Evolutionary conservation across 2,329 filamentous ascomycete genomes (phyloP), one percentile per base, ranked within the genome.

Genomic region (Ambrosiella beaveri): DNA sequence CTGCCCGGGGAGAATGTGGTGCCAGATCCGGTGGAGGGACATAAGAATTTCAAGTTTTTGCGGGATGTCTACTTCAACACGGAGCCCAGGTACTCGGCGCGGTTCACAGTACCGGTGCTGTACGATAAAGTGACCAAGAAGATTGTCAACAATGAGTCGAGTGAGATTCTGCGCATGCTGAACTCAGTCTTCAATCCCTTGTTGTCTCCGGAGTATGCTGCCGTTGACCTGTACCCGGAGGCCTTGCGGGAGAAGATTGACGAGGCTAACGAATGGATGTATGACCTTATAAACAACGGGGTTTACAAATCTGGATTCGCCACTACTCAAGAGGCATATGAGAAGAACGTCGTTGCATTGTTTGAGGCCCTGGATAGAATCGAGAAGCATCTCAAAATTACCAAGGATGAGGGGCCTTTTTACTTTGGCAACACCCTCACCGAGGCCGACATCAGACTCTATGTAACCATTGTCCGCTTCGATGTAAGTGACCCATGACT

Each of bases 101-200:
- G 90, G 11, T 95, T 90, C 69, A 95, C 90, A 0, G 90, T 96
- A 13, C 90, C 90, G 0, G 85, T 88, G 2, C 75, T 96, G 58
- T 94, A 85, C 72, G 88, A 95, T 71, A 88, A 81, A 71, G 82
- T 85, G 72, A 71, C 74, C 56, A 78, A 82, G 65, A 79, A 74
- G 39, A 94, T 95, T 66, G 89, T 95, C 62, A 93, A 78, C 78
- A 96, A 96, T 64, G 90, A 95, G 76, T 88, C 85, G 69, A 83
- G 84, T 63, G 90, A 96, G 73, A 95, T 96, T 68, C 82, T 95
- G 68, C 83, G 90, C 67, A 95, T 95, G 86, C 74, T 96, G 62
- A 86, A 86, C 67, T 77, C 76, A 47, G 41, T 75, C 68, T 97
- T 97, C 67, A 83, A 97, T 68, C 77, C 79, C 62, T 67, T 87